A percentile compares a stretch with the other conserved stretches of the same genome.
Evolutionary conservation across 2,329 filamentous ascomycete species (phyloP).

Genomic region (Penicillium sclerotiorum): DNA sequence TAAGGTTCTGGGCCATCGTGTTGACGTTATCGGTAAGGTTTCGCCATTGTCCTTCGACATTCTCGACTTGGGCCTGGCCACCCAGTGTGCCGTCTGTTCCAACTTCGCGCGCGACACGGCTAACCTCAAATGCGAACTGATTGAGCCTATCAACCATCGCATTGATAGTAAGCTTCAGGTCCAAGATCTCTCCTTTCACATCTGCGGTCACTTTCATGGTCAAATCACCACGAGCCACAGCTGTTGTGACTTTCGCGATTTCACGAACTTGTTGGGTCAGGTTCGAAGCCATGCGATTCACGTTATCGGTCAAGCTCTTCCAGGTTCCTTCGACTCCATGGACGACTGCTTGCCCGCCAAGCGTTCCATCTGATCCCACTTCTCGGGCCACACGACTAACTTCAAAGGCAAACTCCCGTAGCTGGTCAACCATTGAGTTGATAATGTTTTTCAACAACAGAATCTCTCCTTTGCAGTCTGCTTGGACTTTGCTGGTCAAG

Average conservation of each 20-base stretch:
- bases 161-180: slow-evolving; percentile 83
- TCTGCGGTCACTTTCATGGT: slow-evolving; percentile 92
- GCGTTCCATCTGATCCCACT: slow-evolving; percentile 87
- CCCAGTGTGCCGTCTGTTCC: slow-evolving; percentile 63
- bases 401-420: slow-evolving; percentile 91
- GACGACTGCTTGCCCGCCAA: slow-evolving; percentile 89
- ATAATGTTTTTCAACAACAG: slow-evolving; percentile 92
- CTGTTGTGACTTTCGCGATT: slow-evolving; percentile 91
- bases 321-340: slow-evolving; percentile 94
- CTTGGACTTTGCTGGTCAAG: slow-evolving; percentile 91
- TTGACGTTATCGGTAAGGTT: slow-evolving; percentile 66
- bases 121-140: slow-evolving; percentile 63
- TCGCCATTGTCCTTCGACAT: slow-evolving; percentile 65
- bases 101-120: slow-evolving; percentile 63
- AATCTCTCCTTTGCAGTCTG: slow-evolving; percentile 84
- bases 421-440: slow-evolving; percentile 96
- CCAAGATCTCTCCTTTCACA: slow-evolving; percentile 85
- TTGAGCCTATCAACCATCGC: slow-evolving; percentile 65
- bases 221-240: slow-evolving; percentile 86
- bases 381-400: slow-evolving; percentile 92
- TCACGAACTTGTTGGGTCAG: slow-evolving; percentile 93
- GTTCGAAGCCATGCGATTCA: slow-evolving; percentile 97
- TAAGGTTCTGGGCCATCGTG: slow-evolving; percentile 64
- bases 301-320: slow-evolving; percentile 88
- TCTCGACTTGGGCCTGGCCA: slow-evolving; percentile 62